Base-by-base conservation (phyloP, 2,329 filamentous ascomycete species). In the Tolypocladium sp. region DNA sequence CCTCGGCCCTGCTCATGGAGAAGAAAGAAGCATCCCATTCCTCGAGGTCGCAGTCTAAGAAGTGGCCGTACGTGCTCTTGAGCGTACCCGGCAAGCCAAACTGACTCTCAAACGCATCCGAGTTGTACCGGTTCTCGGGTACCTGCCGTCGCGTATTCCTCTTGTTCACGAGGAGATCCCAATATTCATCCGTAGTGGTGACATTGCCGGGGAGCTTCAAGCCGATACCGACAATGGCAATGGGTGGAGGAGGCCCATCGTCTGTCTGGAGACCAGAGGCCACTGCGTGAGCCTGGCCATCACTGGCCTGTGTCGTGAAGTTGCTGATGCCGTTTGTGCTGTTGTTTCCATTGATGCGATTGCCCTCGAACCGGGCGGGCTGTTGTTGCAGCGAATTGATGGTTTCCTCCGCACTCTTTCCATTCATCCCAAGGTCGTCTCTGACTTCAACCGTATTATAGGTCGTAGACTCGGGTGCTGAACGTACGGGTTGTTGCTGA, bases 211-310 rank as follows among this genome's bases (percentile, higher is more conserved):
- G 71, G 3, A 73, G 66, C 9, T 69, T 66, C 59, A 71, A 61
- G 1, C 63, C 71, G 61, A 72, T 69, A n/a, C 71, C 71, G 13
- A 68, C 62, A 44, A 73, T 69, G 27, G 71, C 71, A 25, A 73
- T 67, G 6, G 71, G 68, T n/a, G 59, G 57, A 13, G 56, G 55
- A 10, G 46, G 46, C 1, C 8, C 46, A 20, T 30, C 27, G 8
- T 33, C 17, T 30, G 6, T n/a, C 8, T 33, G 12, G 12, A 5
- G 33, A 10, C 8, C 25, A 20, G 46, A 51, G 9, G 27, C 27
- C 46, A 33, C 15, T 20, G 7, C 13, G 10, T 33, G 8, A 51
- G 15, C 15, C 17, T 49, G 12, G 17, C 25, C 25, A 30, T 15
- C 8, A 10, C 17, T 20, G 2, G 3, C 33, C 8, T 51, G 27